Conservation (phyloP, 495 filamentous ascomycete genomes). For the Stereocaulon alpinum region DNA sequence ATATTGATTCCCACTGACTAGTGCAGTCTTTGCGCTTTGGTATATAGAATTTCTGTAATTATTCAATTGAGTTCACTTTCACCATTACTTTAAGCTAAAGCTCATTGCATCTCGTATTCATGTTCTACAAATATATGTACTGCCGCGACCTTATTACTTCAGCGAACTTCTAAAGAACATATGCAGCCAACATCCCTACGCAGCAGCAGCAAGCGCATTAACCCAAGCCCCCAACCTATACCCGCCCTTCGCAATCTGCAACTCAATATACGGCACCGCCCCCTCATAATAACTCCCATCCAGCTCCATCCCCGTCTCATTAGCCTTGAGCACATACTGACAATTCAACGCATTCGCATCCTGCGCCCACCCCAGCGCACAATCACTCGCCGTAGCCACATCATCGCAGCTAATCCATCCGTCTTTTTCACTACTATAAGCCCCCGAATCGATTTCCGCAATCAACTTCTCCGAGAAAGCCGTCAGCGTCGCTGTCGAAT, state of each 20-base stretch:
- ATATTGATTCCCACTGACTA: no score
- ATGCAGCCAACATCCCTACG: neutral
- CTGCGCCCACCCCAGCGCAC: constrained; percentile 43
- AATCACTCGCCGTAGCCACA: constrained; percentile 27
- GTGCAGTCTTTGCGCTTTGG: no score
- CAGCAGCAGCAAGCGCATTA: constrained; percentile 27
- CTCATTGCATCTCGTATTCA: no score
- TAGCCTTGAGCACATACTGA: constrained; percentile 37
- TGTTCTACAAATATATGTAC: no score
- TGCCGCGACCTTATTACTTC: no score
- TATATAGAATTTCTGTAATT: no score
- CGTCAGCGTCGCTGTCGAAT: constrained; percentile 27
- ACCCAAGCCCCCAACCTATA: constrained; percentile 56
- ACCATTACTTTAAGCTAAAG: no score
- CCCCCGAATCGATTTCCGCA: constrained; percentile 36
- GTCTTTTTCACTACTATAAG: constrained; percentile 34
- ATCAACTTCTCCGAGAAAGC: constrained; percentile 30
- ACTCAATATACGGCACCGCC: constrained; percentile 53
- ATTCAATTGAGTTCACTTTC: no score
- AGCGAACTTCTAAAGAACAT: no score
- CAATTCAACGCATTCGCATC: constrained; percentile 51
- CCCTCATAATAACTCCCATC: constrained; percentile 52
- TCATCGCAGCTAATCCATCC: constrained; percentile 41
- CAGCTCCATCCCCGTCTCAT: constrained; percentile 46
- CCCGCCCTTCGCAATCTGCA: constrained; percentile 65